phyloP scores from a whole-genome alignment of 2,329 filamentous ascomycete species.

The Cyclaneusma minus region DNA sequence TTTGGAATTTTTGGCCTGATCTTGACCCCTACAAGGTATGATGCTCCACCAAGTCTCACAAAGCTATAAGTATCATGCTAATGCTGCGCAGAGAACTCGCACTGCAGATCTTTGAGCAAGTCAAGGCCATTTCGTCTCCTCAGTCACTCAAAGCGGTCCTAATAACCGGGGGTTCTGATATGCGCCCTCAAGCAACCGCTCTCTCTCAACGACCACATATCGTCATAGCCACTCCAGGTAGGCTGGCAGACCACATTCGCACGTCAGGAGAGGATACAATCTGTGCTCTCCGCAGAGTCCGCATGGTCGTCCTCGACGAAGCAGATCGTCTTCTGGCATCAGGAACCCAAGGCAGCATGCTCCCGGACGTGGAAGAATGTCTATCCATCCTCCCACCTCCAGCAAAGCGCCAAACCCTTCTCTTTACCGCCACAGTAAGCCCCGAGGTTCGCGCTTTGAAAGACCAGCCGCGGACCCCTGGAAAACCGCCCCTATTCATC shows the following conservation, averaged over 20 bases:
- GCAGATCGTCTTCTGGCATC: constrained; percentile 75
- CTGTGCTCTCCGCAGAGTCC: constrained; percentile 61
- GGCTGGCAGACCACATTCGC: constrained; percentile 83
- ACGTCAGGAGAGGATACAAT: constrained; percentile 86
- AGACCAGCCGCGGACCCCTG: constrained; percentile 51
- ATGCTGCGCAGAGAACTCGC: constrained; percentile 57
- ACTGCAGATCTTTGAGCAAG: constrained; percentile 90
- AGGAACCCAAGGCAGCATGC: constrained; percentile 66
- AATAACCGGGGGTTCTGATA: constrained; percentile 86
- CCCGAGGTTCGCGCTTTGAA: constrained; percentile 81
- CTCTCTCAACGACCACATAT: constrained; percentile 73
- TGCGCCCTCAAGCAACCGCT: constrained; percentile 77
- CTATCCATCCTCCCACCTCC: constrained; percentile 67
- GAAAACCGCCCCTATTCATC: constrained; percentile 67
- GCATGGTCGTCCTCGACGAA: constrained; percentile 87
- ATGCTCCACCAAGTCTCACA: constrained; percentile 3
- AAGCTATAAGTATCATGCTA: too few species aligned
- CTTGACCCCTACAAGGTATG: constrained; percentile 67
- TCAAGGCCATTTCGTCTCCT: constrained; percentile 79
- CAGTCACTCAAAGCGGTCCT: constrained; percentile 78
- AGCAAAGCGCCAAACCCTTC: constrained; percentile 69
- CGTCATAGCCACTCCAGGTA: constrained; percentile 85
- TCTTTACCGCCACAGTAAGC: constrained; percentile 94
- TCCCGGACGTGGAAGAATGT: constrained; percentile 86
- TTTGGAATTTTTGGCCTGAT: constrained; percentile 81